Conservation (phyloP, 768 basidiomycete genomes). For the Clathrus columnatus region DNA sequence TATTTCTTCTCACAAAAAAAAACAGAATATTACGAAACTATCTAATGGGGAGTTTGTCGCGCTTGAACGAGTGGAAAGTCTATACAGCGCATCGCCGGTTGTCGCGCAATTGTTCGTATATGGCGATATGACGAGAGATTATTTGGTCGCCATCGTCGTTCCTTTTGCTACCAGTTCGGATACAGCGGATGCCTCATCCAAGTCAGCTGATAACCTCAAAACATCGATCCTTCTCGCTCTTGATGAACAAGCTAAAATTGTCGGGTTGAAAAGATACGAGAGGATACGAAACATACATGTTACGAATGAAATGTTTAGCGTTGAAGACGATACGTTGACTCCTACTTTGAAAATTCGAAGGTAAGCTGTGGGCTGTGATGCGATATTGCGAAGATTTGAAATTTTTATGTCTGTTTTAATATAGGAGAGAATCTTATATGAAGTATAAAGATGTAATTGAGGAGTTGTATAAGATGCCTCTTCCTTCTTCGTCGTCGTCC, state of each 20-base stretch:
- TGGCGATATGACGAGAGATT: slow-evolving; percentile 74
- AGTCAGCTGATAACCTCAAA: slow-evolving; percentile 52
- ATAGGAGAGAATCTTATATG: slow-evolving; percentile 62
- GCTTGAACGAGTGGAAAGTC: slow-evolving; percentile 87
- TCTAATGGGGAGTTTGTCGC: slow-evolving; percentile 98
- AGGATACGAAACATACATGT: slow-evolving; percentile 74
- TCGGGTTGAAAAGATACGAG: slow-evolving; percentile 79
- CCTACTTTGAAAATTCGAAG: slow-evolving; percentile 86
- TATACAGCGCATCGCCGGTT: slow-evolving; percentile 61
- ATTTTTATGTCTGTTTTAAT: slow-evolving; percentile 10
- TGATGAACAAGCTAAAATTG: slow-evolving; percentile 49
- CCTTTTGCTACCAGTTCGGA: slow-evolving; percentile 51
- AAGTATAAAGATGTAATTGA: slow-evolving; percentile 67
- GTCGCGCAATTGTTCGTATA: too few species aligned
- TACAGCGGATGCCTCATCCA: slow-evolving; percentile 40
- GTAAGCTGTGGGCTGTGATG: slow-evolving; percentile 20
- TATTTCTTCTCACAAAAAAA: slow-evolving; percentile 35
- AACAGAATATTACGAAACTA: slow-evolving; percentile 95
- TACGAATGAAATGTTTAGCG: slow-evolving; percentile 59
- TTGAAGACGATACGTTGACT: slow-evolving; percentile 78
- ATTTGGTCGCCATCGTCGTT: slow-evolving; percentile 73
- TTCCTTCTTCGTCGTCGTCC: too few species aligned
- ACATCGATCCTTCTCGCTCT: slow-evolving; percentile 48
- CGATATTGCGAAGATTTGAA: too few species aligned
- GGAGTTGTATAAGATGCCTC: slow-evolving; percentile 46